These are phyloP conservation scores for Hanseniaspora vineae DNA, from an alignment of 805 yeast species.

Conservation along the genomic window DNA sequence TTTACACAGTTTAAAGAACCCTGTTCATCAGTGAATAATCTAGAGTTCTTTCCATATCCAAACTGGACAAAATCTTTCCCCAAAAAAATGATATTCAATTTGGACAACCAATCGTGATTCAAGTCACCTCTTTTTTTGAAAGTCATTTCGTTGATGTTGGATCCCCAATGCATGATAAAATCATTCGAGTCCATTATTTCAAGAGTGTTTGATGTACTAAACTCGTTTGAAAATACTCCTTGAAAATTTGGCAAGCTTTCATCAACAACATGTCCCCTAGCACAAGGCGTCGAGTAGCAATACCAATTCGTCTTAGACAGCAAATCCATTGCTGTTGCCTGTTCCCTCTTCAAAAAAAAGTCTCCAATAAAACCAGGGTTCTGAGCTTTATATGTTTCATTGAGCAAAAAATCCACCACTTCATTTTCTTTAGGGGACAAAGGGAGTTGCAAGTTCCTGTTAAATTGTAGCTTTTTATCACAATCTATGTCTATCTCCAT, in stretches of 20 bases:
- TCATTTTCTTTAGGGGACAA: conserved; percentile 14
- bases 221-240: conserved; percentile 60
- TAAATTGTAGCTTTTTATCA: conserved; percentile 24
- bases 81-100: conserved; percentile 2
- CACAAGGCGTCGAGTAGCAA: conserved; percentile 50
- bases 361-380: conserved; percentile 65
- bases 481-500: conserved; percentile 14
- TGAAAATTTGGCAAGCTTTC: conserved; percentile 52
- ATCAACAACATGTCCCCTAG: conserved; percentile 52
- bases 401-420: conserved; percentile 34
- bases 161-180: conserved; percentile 58
- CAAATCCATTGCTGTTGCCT: conserved; percentile 33
- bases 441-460: conserved; percentile 19
- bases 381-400: conserved; percentile 36
- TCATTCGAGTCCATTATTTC: conserved; percentile 46
- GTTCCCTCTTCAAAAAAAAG: conserved; percentile 47
- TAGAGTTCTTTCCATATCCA: conserved; percentile 16
- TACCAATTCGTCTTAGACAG: conserved; percentile 33
- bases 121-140: conserved; percentile 1
- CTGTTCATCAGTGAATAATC: conserved; percentile 12
- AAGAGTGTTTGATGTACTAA: conserved; percentile 26
- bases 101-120: conserved; percentile 1
- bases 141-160: conserved; percentile 43
- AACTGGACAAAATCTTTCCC: conserved; percentile 5
- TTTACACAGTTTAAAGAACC: conserved; percentile 32